Conservation (phyloP, 1,284 basidiomycete species). For the Malassezia cuniculi region DNA sequence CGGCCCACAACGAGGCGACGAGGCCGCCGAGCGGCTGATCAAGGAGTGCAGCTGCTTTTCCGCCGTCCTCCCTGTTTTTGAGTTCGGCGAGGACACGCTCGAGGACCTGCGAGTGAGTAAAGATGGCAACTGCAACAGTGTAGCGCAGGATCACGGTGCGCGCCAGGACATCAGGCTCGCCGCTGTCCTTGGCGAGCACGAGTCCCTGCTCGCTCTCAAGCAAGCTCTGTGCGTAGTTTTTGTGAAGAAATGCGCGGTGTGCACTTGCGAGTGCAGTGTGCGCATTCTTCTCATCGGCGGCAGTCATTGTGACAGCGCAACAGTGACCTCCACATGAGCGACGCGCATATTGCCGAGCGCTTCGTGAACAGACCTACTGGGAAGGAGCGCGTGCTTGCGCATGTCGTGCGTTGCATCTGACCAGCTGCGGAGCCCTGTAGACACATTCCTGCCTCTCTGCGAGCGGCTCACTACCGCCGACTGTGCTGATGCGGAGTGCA, state of each 20-base stretch:
- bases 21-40: neutral
- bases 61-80: neutral
- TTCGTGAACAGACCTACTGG: slow-evolving; percentile 31
- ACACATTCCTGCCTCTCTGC: slow-evolving; percentile 30
- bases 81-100: slow-evolving; percentile 16
- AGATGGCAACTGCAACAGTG: slow-evolving; percentile 5
- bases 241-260: slow-evolving; percentile 25
- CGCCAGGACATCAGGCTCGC: slow-evolving; percentile 20
- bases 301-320: no score
- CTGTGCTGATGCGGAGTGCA: slow-evolving; percentile 12
- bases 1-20: slow-evolving; percentile 25
- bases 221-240: slow-evolving; percentile 19
- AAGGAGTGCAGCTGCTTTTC: neutral
- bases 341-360: slow-evolving; percentile 15
- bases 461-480: slow-evolving; percentile 27
- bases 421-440: slow-evolving; percentile 26
- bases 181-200: slow-evolving; percentile 12
- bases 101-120: neutral
- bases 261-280: slow-evolving; percentile 16
- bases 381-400: slow-evolving; percentile 18
- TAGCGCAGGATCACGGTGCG: slow-evolving; percentile 8
- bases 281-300: slow-evolving; percentile 15
- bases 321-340: slow-evolving; percentile 8
- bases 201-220: slow-evolving; percentile 19
- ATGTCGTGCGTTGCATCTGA: neutral